A percentile compares a stretch with the other conserved stretches of the same genome.
Evolutionary conservation across 2,329 filamentous ascomycete species (phyloP).

Genomic region (Sarocladium kiliense): DNA sequence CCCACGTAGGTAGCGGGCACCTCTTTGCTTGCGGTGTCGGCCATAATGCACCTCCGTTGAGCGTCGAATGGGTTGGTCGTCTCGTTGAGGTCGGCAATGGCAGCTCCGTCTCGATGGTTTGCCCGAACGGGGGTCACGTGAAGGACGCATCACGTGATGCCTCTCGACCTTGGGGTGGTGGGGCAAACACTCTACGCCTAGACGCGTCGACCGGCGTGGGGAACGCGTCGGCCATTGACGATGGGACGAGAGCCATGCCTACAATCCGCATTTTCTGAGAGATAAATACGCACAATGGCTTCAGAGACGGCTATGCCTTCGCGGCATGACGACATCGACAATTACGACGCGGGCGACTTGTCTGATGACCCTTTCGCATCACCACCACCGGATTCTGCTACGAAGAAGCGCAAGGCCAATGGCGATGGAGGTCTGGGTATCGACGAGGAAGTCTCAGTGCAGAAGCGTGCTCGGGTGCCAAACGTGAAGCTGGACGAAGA

Average conservation of each 20-base stretch:
- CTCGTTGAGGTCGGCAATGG: not conserved
- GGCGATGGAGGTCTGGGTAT: constrained; percentile 60
- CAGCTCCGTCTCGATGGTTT: constrained; percentile 1
- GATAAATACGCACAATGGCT: not conserved
- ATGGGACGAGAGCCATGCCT: not conserved
- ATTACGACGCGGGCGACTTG: constrained; percentile 63
- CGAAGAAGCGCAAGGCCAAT: constrained; percentile 44
- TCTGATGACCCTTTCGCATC: constrained; percentile 43
- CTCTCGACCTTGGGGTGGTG: not conserved
- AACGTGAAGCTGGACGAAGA: constrained; percentile 83
- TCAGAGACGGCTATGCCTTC: not conserved
- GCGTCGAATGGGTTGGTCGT: constrained; percentile 11
- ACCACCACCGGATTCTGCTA: constrained; percentile 33
- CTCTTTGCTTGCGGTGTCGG: constrained; percentile 33
- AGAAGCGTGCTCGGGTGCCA: constrained; percentile 66
- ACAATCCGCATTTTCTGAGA: not conserved
- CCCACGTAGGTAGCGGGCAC: constrained; percentile 28
- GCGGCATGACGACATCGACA: constrained; percentile 61
- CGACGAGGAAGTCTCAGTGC: constrained; percentile 79
- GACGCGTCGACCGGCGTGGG: constrained; percentile 10
- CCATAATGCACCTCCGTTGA: constrained; percentile 24
- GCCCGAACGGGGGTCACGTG: constrained; percentile 4
- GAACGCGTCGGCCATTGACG: too few relatives aligned
- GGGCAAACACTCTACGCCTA: constrained; percentile 4
- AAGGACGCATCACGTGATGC: not conserved